Base-by-base conservation (phyloP, 805 yeast genomes). In the Barnettozyma wickerhamii region DNA sequence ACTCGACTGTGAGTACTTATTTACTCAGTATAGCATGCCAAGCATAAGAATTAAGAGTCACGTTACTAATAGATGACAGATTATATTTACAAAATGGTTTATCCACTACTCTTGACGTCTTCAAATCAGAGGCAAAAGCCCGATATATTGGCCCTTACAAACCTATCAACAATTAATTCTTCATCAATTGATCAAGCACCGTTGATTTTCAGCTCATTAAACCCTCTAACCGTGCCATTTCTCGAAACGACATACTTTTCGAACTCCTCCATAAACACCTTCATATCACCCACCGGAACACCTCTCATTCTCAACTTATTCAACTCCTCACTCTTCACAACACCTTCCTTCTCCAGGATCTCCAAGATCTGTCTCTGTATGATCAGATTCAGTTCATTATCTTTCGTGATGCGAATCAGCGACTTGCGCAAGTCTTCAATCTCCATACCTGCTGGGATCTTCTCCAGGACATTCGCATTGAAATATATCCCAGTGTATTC, bases 401-500 rank as follows among this genome's bases (percentile, higher is more conserved):
- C 85, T 21, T 65, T 69, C 10, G 83, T 70, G 10, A 91, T 81
- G 15, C 75, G 72, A 10, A 74, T 63, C 27, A 91, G 63, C 0
- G 85, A 78, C 2, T 63, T 63, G 48, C 77, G 76, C 35, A 91
- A 65, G 0, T 85, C 95, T 4, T 72, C 77, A 35, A 91, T 78
- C 43, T 73, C 71, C 50, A 81, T 70, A 21, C 75, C 70, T 9
- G 65, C 62, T 0, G 91, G 85, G 44, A 90, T 81, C 23, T 77
- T 64, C 42, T 72, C 66, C 24, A 90, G 67, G 12, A 90, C 81
- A 2, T 76, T 75, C 4, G 93, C 87, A 50, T 81, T 84, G 29
- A 77, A 71, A 33, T 72, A 71, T 37, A 72, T 79, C 48, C 84
- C 86, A 1, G 85, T 79, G 40, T 76, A 68, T 43, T 83, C 81